A percentile compares a stretch with the other conserved stretches of the same genome.
phyloP scores from a whole-genome alignment of 306 rosid species.

The Prunus davidiana region DNA sequence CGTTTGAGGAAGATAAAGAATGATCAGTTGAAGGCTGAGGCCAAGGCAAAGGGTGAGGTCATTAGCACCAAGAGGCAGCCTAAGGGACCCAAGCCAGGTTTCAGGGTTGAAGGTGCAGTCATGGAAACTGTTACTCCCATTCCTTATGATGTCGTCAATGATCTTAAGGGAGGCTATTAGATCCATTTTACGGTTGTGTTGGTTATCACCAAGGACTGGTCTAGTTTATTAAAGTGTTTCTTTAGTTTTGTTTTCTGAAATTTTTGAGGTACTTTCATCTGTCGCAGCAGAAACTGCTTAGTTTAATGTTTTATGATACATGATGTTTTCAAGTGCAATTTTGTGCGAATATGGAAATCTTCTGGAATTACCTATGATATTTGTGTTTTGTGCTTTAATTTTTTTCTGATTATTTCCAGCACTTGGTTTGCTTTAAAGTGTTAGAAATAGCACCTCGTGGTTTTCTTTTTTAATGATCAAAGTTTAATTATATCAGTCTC shows the following conservation, averaged over 20 bases:
- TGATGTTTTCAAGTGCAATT: slow-evolving; percentile 5
- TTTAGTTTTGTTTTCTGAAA: background rate
- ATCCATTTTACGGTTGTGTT: background rate
- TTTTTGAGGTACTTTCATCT: slow-evolving; percentile 2
- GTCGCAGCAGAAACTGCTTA: background rate
- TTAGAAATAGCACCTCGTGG: background rate
- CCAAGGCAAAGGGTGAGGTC: slow-evolving; percentile 67
- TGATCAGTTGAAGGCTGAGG: slow-evolving; percentile 72
- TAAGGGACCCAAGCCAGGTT: slow-evolving; percentile 87
- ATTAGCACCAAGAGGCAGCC: slow-evolving; percentile 95
- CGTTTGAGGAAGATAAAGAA: slow-evolving; percentile 66
- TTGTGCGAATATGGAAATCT: background rate
- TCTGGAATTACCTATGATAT: background rate
- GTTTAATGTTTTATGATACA: slow-evolving; percentile 3
- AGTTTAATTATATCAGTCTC: too few relatives aligned
- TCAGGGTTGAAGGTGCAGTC: slow-evolving; percentile 84
- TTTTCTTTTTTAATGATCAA: too few relatives aligned
- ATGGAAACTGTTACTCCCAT: slow-evolving; percentile 95
- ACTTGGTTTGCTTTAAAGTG: background rate
- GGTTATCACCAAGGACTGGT: background rate
- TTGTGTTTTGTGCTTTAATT: background rate
- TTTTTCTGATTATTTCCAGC: background rate
- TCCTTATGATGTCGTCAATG: slow-evolving; percentile 94
- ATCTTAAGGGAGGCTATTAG: slow-evolving; percentile 95
- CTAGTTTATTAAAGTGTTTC: background rate